A percentile compares a stretch with the other conserved stretches of the same genome.
Conservation (phyloP, 345 rosid species). For the Boechera retrofracta region DNA sequence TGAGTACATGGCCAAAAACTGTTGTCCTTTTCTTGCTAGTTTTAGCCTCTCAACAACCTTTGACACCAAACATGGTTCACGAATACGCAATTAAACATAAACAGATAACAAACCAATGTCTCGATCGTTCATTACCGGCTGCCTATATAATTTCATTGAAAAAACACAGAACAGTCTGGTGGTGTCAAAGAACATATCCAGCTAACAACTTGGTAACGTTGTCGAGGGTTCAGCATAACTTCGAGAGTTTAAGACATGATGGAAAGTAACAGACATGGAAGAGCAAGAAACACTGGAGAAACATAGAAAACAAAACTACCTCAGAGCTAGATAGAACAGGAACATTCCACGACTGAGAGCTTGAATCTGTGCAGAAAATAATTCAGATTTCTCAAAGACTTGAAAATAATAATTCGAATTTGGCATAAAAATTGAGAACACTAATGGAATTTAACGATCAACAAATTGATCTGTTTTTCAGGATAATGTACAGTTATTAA, state of each 20-base stretch:
- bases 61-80: conserved; percentile 14
- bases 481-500: not conserved
- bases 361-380: conserved; percentile 47
- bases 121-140: not conserved
- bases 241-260: not conserved
- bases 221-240: not conserved
- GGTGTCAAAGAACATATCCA: conserved; percentile 1
- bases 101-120: not conserved
- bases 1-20: conserved; percentile 83
- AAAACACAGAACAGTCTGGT: not conserved
- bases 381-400: not conserved
- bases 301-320: conserved; percentile 49
- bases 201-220: not conserved
- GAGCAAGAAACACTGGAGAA: not conserved
- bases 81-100: not conserved
- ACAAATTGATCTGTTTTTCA: not conserved
- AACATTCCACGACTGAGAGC: conserved; percentile 49
- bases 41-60: conserved; percentile 74
- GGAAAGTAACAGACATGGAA: conserved; percentile 9
- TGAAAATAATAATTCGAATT: not conserved
- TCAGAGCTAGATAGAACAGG: conserved; percentile 66
- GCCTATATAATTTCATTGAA: conserved; percentile 6
- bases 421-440: not conserved
- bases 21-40: conserved; percentile 56
- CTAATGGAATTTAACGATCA: not conserved